These are phyloP conservation scores for Aristolochia contorta DNA, from an alignment of 164 flowering plant genomes.

Conservation along the genomic window DNA sequence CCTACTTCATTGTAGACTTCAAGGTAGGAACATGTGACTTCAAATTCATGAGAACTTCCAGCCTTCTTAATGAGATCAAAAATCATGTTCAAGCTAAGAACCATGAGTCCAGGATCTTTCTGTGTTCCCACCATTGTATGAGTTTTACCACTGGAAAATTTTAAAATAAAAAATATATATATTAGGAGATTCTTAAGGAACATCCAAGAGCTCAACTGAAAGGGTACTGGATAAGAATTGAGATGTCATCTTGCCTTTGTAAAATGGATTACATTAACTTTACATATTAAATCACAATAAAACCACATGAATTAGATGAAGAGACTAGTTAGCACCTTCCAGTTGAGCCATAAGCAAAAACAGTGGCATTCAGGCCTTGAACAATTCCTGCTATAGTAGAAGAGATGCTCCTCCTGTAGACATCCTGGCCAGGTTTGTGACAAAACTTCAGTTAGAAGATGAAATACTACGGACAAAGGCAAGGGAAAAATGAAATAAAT, in stretches of 20 bases:
- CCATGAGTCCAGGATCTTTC: conserved; percentile 88
- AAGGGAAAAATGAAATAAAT: background rate
- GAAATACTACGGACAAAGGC: background rate
- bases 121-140: conserved; percentile 86
- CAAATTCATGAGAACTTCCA: conserved; percentile 55
- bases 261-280: too few species aligned
- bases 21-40: conserved; percentile 85
- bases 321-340: conserved; percentile 54
- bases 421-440: conserved; percentile 45
- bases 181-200: background rate
- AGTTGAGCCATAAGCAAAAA: conserved; percentile 93
- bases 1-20: conserved; percentile 95
- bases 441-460: background rate
- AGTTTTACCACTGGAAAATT: conserved; percentile 67
- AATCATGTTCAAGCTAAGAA: conserved; percentile 72
- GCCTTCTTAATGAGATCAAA: conserved; percentile 64
- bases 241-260: too few species aligned
- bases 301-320: background rate
- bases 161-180: background rate
- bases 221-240: too few species aligned
- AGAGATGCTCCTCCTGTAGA: conserved; percentile 51
- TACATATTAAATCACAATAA: too few species aligned
- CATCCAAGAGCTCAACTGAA: background rate
- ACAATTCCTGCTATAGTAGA: conserved; percentile 72
- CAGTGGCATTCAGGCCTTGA: conserved; percentile 89